Evolutionary conservation across 495 filamentous ascomycete genomes (phyloP).

Genomic region (Podospora bellae-mahoneyi): DNA sequence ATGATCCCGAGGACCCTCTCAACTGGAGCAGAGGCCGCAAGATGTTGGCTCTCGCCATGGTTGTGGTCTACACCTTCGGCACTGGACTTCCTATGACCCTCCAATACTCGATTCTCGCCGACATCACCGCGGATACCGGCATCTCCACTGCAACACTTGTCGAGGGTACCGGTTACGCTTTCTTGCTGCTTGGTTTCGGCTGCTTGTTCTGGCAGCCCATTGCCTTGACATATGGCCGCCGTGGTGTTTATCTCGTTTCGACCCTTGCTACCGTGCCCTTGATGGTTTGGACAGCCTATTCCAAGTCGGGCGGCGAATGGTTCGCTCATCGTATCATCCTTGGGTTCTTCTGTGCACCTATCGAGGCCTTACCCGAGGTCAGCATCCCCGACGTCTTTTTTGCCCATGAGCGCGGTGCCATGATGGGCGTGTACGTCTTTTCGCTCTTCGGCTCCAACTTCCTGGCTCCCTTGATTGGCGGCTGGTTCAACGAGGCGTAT

Average conservation of each 20-base stretch:
- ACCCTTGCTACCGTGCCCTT: conserved; percentile 31
- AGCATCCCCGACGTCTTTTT: conserved; percentile 62
- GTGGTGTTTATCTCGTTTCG: conserved; percentile 29
- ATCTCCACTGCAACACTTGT: conserved; percentile 31
- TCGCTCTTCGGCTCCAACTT: conserved; percentile 59
- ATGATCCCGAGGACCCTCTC: conserved; percentile 54
- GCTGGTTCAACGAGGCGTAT: conserved; percentile 59
- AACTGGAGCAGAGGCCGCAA: conserved; percentile 53
- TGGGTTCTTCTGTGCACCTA: conserved; percentile 54
- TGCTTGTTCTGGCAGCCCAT: conserved; percentile 36
- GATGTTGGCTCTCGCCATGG: conserved; percentile 47
- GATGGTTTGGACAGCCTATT: conserved; percentile 44
- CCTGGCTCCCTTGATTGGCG: conserved; percentile 57
- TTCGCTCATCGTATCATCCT: conserved; percentile 54
- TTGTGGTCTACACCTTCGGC: conserved; percentile 34
- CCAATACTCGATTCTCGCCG: conserved; percentile 28
- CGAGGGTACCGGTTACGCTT: conserved; percentile 34
- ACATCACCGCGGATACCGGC: conserved; percentile 36
- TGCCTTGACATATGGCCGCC: conserved; percentile 36
- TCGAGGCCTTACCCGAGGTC: conserved; percentile 49
- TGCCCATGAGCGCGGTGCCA: conserved; percentile 54
- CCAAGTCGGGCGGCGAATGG: conserved; percentile 55
- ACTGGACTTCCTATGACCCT: conserved; percentile 30
- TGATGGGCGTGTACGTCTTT: conserved; percentile 49
- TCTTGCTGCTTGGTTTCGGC: conserved; percentile 40